Conservation (phyloP, 139 green algal genomes). For the Edaphochlamys debaryana region DNA sequence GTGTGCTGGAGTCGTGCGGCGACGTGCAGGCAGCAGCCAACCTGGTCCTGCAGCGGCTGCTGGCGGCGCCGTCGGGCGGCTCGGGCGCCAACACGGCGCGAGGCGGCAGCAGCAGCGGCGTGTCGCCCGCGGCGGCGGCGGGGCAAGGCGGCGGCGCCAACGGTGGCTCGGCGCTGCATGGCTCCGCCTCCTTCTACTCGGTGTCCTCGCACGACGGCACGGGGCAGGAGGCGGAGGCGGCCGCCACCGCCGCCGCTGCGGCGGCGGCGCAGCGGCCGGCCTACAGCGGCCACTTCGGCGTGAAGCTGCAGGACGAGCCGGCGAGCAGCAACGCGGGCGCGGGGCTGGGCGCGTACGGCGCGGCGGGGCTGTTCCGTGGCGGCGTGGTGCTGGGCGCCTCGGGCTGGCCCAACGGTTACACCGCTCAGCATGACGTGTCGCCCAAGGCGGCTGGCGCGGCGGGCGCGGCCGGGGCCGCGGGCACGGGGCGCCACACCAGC, state of each 20-base stretch:
- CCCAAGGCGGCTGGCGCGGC: no score
- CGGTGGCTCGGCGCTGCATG: neutral
- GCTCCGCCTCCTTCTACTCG: slow-evolving; percentile 27
- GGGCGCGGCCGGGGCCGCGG: neutral
- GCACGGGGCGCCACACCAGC: slow-evolving; percentile 13
- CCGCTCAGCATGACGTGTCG: neutral
- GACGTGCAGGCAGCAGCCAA: slow-evolving; percentile 48
- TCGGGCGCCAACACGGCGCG: no score
- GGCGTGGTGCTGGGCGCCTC: slow-evolving; percentile 4
- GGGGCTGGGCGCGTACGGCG: neutral
- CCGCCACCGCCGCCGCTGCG: neutral
- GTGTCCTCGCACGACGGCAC: slow-evolving; percentile 5
- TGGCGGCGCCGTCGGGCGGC: neutral
- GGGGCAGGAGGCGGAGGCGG: neutral
- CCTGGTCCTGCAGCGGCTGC: neutral
- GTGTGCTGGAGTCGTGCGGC: slow-evolving; percentile 45
- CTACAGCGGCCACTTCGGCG: slow-evolving; percentile 22
- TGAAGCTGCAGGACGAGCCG: slow-evolving; percentile 23
- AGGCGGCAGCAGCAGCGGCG: neutral
- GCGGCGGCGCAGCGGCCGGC: neutral
- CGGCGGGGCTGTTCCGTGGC: slow-evolving; percentile 1
- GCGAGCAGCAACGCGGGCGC: neutral
- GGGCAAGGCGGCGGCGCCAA: neutral
- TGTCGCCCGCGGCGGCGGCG: no score
- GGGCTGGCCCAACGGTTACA: slow-evolving; percentile 28